Conservation (phyloP, 1,139 yeast genomes). For the Pichia sp. region DNA sequence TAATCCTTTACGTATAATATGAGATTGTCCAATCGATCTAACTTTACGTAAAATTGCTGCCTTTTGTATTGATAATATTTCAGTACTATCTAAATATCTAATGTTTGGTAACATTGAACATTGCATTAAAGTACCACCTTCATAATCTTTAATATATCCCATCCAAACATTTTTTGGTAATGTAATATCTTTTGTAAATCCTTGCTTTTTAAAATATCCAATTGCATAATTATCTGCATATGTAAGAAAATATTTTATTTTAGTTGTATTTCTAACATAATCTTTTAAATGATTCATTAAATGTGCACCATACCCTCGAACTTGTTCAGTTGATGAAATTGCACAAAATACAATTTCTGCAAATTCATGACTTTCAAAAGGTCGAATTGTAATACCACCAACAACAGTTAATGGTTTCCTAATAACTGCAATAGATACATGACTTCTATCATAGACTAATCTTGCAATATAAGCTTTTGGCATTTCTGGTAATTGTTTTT, state of each 20-base stretch:
- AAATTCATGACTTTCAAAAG: slow-evolving; percentile 82
- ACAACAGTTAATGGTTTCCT: slow-evolving; percentile 90
- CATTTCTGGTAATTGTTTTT: slow-evolving; percentile 96
- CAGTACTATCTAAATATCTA: slow-evolving; percentile 83
- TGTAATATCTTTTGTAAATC: slow-evolving; percentile 91
- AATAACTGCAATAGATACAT: slow-evolving; percentile 92
- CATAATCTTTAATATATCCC: slow-evolving; percentile 98
- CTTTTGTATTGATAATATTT: slow-evolving; percentile 77
- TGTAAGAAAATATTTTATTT: slow-evolving; percentile 81
- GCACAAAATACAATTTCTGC: slow-evolving; percentile 99
- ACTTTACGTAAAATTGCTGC: slow-evolving; percentile 89
- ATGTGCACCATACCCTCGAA: slow-evolving; percentile 97
- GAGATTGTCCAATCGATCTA: slow-evolving; percentile 69
- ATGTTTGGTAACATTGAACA: slow-evolving; percentile 87
- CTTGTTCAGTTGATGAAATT: slow-evolving; percentile 94
- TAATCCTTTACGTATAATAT: slow-evolving; percentile 77
- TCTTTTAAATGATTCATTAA: slow-evolving; percentile 96
- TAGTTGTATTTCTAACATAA: slow-evolving; percentile 85
- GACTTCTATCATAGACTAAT: slow-evolving; percentile 89
- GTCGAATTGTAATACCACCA: slow-evolving; percentile 95
- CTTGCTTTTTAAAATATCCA: slow-evolving; percentile 97
- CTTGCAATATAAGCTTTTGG: slow-evolving; percentile 95
- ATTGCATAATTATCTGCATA: slow-evolving; percentile 98
- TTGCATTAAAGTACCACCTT: slow-evolving; percentile 98
- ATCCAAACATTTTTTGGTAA: slow-evolving; percentile 86